phyloP scores from a whole-genome alignment of 1,284 basidiomycete species.

The Paramarasmius palmivorus region DNA sequence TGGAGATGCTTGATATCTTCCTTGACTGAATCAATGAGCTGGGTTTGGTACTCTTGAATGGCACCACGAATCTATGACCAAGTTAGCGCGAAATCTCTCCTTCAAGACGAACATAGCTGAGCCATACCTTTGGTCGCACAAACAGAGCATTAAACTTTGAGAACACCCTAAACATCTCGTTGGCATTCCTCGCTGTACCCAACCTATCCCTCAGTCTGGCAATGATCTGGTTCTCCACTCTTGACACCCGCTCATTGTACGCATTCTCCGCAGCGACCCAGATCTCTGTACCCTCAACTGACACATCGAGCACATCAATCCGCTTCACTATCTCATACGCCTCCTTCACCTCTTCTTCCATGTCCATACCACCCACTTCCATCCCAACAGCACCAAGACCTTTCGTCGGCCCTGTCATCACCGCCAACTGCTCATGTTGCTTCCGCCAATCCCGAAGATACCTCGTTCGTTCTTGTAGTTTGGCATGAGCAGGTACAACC shows the following conservation, averaged over 20 bases:
- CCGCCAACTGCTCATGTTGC: slow-evolving; percentile 95
- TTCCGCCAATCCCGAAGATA: slow-evolving; percentile 94
- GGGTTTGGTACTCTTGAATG: slow-evolving; percentile 98
- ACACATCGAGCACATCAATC: slow-evolving; percentile 95
- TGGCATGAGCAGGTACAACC: slow-evolving; percentile 87
- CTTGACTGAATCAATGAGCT: slow-evolving; percentile 96
- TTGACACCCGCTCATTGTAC: slow-evolving; percentile 96
- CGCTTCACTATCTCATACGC: slow-evolving; percentile 95
- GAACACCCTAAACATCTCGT: slow-evolving; percentile 99
- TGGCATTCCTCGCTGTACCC: slow-evolving; percentile 95
- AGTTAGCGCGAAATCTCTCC: not conserved
- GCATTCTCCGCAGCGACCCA: slow-evolving; percentile 97
- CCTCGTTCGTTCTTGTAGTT: slow-evolving; percentile 85
- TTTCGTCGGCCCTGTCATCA: slow-evolving; percentile 96
- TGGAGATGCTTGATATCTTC: slow-evolving; percentile 96
- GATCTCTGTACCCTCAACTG: slow-evolving; percentile 94
- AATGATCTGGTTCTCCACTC: slow-evolving; percentile 99
- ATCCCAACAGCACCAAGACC: slow-evolving; percentile 74
- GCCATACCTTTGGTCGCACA: slow-evolving; percentile 89
- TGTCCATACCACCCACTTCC: slow-evolving; percentile 85
- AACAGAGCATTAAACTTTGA: slow-evolving; percentile 98
- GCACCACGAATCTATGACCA: slow-evolving; percentile 84
- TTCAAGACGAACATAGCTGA: not conserved
- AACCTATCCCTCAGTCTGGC: slow-evolving; percentile 88
- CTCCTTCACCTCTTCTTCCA: slow-evolving; percentile 96